Evolutionary conservation across 2,329 filamentous ascomycete species (phyloP).

Genomic region (Didymella pinodella): DNA sequence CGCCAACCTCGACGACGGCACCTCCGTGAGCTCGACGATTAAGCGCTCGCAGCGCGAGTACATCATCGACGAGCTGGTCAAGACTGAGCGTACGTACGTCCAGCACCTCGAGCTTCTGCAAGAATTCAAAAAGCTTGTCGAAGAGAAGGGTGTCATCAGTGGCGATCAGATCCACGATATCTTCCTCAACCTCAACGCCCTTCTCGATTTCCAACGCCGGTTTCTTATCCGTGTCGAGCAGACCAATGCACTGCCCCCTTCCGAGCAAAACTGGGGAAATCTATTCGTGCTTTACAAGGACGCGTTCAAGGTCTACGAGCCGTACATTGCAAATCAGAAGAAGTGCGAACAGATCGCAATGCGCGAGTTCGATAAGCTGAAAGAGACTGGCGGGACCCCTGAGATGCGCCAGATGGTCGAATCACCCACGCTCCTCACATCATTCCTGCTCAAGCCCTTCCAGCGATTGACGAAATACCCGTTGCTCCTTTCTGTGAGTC

Average conservation of each 20-base stretch:
- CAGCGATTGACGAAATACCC: conserved; percentile 96
- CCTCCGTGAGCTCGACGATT: conserved; percentile 51
- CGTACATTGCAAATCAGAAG: conserved; percentile 95
- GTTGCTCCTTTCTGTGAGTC: conserved; percentile 77
- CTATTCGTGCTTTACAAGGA: conserved; percentile 86
- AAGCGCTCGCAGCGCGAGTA: conserved; percentile 81
- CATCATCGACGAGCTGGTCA: conserved; percentile 88
- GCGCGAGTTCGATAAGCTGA: conserved; percentile 86
- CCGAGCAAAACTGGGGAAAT: conserved; percentile 91
- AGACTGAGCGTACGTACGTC: conserved; percentile 96
- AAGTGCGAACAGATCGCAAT: conserved; percentile 87
- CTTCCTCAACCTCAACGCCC: conserved; percentile 93
- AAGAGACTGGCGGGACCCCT: conserved; percentile 70
- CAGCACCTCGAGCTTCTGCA: conserved; percentile 95
- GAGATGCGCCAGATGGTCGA: conserved; percentile 77
- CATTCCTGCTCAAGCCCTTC: conserved; percentile 95
- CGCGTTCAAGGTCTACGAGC: conserved; percentile 90
- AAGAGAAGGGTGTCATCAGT: conserved; percentile 85
- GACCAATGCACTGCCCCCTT: conserved; percentile 81
- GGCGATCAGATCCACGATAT: conserved; percentile 93
- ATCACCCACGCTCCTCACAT: conserved; percentile 85
- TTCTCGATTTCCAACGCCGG: conserved; percentile 92
- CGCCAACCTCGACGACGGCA: conserved; percentile 60
- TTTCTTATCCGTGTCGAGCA: conserved; percentile 97
- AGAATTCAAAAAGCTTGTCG: conserved; percentile 86